phyloP scores from a whole-genome alignment of 106 monocot species.

The Apostasia ramifera region DNA sequence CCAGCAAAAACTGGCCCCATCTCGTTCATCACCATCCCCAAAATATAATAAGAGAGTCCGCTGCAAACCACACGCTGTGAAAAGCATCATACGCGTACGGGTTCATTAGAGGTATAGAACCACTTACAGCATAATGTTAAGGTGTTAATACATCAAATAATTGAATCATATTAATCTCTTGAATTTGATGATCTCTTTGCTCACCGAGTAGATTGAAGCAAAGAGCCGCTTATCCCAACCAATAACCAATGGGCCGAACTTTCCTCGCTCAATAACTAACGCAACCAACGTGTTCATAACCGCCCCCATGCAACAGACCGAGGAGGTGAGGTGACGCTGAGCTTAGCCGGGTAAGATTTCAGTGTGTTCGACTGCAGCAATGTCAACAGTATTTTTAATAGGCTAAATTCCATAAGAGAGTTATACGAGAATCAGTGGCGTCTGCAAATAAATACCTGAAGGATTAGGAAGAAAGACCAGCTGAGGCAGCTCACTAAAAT shows the following conservation, averaged over 20 bases:
- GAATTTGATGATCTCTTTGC: neutral
- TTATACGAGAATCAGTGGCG: neutral
- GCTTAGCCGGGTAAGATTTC: slow-evolving; percentile 13
- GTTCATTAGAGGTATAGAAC: no score
- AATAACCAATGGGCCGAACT: neutral
- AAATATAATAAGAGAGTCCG: neutral
- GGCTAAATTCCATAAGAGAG: neutral
- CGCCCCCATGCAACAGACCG: slow-evolving; percentile 14
- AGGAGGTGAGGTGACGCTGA: neutral
- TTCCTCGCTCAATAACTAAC: slow-evolving; percentile 3
- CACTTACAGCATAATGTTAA: no score
- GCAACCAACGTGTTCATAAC: slow-evolving; percentile 8
- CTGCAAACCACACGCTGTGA: neutral
- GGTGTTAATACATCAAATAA: no score
- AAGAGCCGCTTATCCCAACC: slow-evolving; percentile 16
- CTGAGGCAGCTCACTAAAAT: slow-evolving; percentile 36
- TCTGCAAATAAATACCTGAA: slow-evolving; percentile 28
- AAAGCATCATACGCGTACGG: neutral
- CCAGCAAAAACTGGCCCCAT: slow-evolving; percentile 1
- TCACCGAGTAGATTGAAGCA: slow-evolving; percentile 11
- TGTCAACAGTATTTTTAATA: no score
- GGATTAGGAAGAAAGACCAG: slow-evolving; percentile 62
- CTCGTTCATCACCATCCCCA: slow-evolving; percentile 2
- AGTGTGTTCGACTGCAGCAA: slow-evolving; percentile 11
- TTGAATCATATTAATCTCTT: no score